Percentiles rank a stretch among this genome's conserved stretches.
Evolutionary conservation across 2,329 filamentous ascomycete genomes (phyloP).

Genomic region (Penicillium sp.): DNA sequence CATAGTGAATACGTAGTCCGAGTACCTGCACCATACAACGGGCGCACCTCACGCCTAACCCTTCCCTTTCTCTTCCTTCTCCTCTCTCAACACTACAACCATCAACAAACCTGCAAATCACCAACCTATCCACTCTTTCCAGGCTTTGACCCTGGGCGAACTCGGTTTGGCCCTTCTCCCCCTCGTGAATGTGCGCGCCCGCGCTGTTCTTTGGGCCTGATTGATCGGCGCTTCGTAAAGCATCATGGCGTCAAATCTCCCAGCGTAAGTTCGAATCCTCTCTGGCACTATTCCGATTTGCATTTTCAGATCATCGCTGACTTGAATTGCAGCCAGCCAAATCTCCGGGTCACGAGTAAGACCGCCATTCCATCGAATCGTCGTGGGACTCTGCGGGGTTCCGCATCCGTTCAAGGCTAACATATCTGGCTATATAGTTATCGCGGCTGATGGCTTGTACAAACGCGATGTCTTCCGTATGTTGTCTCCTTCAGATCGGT

Average conservation of each 20-base stretch:
- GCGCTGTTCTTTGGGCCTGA: slow-evolving; percentile 29
- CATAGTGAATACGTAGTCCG: slow-evolving; percentile 14
- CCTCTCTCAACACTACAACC: slow-evolving; percentile 12
- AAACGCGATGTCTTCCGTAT: slow-evolving; percentile 98
- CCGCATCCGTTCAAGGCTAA: slow-evolving; percentile 16
- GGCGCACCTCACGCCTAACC: slow-evolving; percentile 14
- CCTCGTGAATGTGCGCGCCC: slow-evolving; percentile 31
- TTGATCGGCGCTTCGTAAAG: slow-evolving; percentile 28
- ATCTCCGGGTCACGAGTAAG: slow-evolving; percentile 86
- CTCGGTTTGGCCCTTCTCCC: slow-evolving; percentile 7
- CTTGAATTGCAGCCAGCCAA: slow-evolving; percentile 56
- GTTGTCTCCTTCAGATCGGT: slow-evolving; percentile 38
- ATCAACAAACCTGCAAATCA: slow-evolving; percentile 13
- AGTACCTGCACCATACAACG: slow-evolving; percentile 18
- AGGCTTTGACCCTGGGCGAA: slow-evolving; percentile 11
- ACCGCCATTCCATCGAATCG: slow-evolving; percentile 9
- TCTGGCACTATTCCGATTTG: slow-evolving; percentile 6
- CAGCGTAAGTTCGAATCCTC: slow-evolving; percentile 47
- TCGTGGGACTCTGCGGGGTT: slow-evolving; percentile 19
- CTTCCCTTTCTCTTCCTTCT: slow-evolving; percentile 15
- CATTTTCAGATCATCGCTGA: slow-evolving; percentile 8
- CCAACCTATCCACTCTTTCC: slow-evolving; percentile 8
- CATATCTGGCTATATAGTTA: slow-evolving; percentile 56
- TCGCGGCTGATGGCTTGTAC: slow-evolving; percentile 95
- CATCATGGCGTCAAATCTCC: slow-evolving; percentile 53